Percentiles rank a stretch among this genome's conserved stretches.
Evolutionary conservation across 192 early-diverging fungal species (phyloP).

Genomic region (Coemansia sp.): DNA sequence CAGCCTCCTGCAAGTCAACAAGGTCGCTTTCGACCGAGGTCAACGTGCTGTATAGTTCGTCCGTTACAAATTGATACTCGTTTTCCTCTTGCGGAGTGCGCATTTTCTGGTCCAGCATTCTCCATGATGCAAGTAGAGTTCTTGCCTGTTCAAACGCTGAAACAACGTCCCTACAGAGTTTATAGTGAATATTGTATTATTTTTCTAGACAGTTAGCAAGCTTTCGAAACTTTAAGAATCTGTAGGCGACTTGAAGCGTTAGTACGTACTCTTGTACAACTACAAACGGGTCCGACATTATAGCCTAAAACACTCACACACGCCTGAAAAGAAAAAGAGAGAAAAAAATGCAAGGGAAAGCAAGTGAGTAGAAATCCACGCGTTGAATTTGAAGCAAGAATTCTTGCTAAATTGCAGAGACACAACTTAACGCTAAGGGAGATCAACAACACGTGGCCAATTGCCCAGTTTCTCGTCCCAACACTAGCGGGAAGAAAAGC

Average conservation of each 20-base stretch:
- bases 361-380: neutral
- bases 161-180: constrained; percentile 33
- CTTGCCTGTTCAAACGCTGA: constrained; percentile 47
- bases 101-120: constrained; percentile 26
- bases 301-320: neutral
- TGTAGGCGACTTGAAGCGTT: neutral
- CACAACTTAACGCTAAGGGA: neutral
- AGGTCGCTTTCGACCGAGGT: constrained; percentile 42
- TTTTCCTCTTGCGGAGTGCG: constrained; percentile 55
- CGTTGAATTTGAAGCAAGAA: neutral
- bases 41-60: constrained; percentile 50
- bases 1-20: constrained; percentile 43
- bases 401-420: neutral
- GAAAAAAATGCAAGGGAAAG: too few species aligned
- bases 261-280: constrained; percentile 48
- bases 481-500: too few species aligned
- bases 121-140: constrained; percentile 50
- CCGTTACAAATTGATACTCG: constrained; percentile 52
- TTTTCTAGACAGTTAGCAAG: neutral
- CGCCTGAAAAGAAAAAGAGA: neutral
- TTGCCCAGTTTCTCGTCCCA: neutral
- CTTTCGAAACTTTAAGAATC: neutral
- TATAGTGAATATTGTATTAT: neutral
- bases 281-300: constrained; percentile 48
- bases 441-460: neutral